Conservation (phyloP, 2,329 filamentous ascomycete genomes). For the Neoscytalidium dimidiatum region DNA sequence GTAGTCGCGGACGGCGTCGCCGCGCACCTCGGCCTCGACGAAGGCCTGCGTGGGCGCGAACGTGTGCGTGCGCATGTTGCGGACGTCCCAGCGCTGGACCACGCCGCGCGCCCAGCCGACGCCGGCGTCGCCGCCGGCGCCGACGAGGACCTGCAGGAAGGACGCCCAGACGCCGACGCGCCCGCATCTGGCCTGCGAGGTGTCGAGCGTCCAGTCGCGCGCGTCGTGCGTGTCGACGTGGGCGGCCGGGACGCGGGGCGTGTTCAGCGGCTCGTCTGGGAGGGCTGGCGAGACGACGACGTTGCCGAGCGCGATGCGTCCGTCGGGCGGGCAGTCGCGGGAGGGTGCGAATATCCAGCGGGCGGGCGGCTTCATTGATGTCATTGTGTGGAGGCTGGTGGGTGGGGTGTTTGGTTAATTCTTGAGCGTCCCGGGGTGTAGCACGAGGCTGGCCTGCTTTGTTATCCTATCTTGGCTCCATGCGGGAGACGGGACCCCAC, state of each 20-base stretch:
- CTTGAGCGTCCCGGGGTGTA: background rate
- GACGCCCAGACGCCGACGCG: conserved; percentile 13
- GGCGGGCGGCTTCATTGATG: no score
- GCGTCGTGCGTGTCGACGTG: background rate
- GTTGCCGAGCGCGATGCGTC: background rate
- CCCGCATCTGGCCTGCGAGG: background rate
- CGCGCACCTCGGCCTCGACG: background rate
- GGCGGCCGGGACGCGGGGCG: background rate
- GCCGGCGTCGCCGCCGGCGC: background rate
- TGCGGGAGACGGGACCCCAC: no score
- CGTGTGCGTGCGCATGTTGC: conserved; percentile 6
- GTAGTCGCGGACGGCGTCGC: background rate
- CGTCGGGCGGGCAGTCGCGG: background rate
- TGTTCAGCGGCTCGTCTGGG: background rate
- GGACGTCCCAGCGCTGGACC: background rate
- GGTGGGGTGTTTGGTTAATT: background rate
- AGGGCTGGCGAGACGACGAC: background rate
- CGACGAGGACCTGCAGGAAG: conserved; percentile 1
- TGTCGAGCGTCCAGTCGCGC: background rate
- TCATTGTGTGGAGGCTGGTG: background rate
- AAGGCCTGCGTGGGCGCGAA: background rate
- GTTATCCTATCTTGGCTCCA: background rate
- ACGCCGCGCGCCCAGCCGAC: background rate
- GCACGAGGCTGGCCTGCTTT: background rate
- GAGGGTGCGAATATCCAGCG: background rate